Evolutionary conservation across 495 filamentous ascomycete species (phyloP), one percentile per base, ranked within the genome.

Genomic region (Penicillium canescens): DNA sequence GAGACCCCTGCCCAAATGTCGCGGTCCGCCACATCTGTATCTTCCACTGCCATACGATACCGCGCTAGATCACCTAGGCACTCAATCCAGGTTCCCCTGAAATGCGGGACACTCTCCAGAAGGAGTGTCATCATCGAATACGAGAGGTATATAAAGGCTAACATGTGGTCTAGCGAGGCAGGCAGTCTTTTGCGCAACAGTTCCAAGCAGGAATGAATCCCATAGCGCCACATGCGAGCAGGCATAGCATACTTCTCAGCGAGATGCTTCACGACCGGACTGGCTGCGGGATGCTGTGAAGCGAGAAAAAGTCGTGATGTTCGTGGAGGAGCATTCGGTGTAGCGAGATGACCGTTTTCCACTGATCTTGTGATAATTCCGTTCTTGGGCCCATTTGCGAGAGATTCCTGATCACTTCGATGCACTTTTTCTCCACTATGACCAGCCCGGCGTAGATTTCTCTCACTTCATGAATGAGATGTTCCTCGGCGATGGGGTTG

Each of bases 61-160:
- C 85, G 69, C 0, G 82, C 87, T 3, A 94, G 68, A 65, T 94
- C 90, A 0, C 91, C 91, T 0, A 96, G 75, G 59, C 90, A 96
- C 57, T 96, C 92, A 21, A 96, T 88, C 92, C 92, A 96, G 0
- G 88, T 95, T 42, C 92, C 88, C 54, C 87, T 80, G 60, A 92
- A 96, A 0, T 78, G 71, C 3, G 86, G 80, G 0, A 92, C 86
- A 0, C 86, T 91, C 62, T 93, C 90, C 49, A 87, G 80, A 0
- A 94, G 72, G 4, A 94, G 66, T 0, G 87, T 85, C 79, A 93
- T 86, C 82, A 90, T 89, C 14, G 86, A 85, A 59, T 93, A 93
- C 0, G 90, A 88, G 21, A 91, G 66, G 53, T 90, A 89, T 36
- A 95, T 89, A 59, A 91, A 96, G 0, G 84, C 79, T 0, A 92